phyloP scores from a whole-genome alignment of 768 basidiomycete species.

The Mycena vitilis region DNA sequence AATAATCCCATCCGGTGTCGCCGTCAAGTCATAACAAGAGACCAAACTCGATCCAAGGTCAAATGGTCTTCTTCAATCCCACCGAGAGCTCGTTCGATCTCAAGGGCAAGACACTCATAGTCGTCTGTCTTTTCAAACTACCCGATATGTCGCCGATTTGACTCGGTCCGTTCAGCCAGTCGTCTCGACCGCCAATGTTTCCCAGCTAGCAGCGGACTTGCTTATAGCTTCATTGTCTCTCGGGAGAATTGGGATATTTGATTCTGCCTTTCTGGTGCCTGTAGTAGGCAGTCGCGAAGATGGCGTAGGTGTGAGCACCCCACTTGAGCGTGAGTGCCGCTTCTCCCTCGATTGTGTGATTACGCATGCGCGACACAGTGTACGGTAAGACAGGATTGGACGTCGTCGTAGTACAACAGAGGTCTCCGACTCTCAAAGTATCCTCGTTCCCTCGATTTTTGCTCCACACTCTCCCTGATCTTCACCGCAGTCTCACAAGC shows the following conservation, averaged over 20 bases:
- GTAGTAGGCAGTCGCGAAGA: slow-evolving; percentile 80
- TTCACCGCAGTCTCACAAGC: slow-evolving; percentile 67
- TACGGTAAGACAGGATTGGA: slow-evolving; percentile 64
- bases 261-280: slow-evolving; percentile 72
- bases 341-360: slow-evolving; percentile 7
- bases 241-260: slow-evolving; percentile 69
- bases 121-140: slow-evolving; percentile 49
- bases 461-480: slow-evolving; percentile 15
- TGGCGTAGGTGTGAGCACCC: slow-evolving; percentile 73
- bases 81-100: slow-evolving; percentile 40
- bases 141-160: slow-evolving; percentile 15
- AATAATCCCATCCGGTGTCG: too few relatives aligned
- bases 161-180: slow-evolving; percentile 59
- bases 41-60: not conserved
- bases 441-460: slow-evolving; percentile 23
- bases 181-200: slow-evolving; percentile 84
- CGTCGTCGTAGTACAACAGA: slow-evolving; percentile 78
- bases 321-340: slow-evolving; percentile 74
- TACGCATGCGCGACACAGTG: slow-evolving; percentile 55
- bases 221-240: slow-evolving; percentile 76
- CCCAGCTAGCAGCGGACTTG: slow-evolving; percentile 83
- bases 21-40: not conserved
- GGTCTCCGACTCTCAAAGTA: slow-evolving; percentile 85
- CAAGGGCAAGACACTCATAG: slow-evolving; percentile 55
- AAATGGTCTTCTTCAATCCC: slow-evolving; percentile 53